Evolutionary conservation across 257 asterid species (phyloP), one percentile per base, ranked within the genome.

Genomic region (Solanum piurae): DNA sequence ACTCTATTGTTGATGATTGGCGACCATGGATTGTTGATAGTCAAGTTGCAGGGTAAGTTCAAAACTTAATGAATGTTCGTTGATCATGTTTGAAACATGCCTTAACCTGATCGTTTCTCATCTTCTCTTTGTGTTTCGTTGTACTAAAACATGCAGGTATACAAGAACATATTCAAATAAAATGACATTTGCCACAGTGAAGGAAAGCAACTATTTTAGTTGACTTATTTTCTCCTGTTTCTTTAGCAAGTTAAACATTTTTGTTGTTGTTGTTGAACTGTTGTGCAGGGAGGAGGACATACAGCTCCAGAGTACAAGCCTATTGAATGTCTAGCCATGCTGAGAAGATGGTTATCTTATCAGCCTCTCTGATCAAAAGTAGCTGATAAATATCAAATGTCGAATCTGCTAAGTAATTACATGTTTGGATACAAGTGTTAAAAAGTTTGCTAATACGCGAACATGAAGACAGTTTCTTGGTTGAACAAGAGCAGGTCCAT

Each of bases 251-350:
- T 40, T 40, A n/a, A 77, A 44, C 23, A 12, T n/a, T 76, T 12
- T 38, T 21, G 55, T 18, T n/a, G 14, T n/a, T n/a, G 9, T 66
- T 66, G 25, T 58, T 64, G 18, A 76, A 38, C 34, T 76, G 21
- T 46, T 52, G 27, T 42, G 42, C 84, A 88, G 91, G 91, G 91
- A 88, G 92, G 89, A 36, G 92, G 92, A n/a, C 92, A 90, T 46
- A 90, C 91, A 29, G 89, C 90, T 49, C 92, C 91, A 16, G 92
- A 85, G 86, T 88, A 85, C 87, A 87, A 44, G 52, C 91, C 90
- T 64, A 60, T 68, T 37, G 87, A 88, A 88, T 88, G 91, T 77
- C 75, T 44, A 21, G 88, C 88, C 37, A 87, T 90, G 92, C 83
- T 90, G 58, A 84, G 76, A 33, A 90, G 89, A 71, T 90, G 92